Evolutionary conservation across 2,329 filamentous ascomycete species (phyloP), one percentile per base, ranked within the genome.

Genomic region (Trichocomaceae sp.): DNA sequence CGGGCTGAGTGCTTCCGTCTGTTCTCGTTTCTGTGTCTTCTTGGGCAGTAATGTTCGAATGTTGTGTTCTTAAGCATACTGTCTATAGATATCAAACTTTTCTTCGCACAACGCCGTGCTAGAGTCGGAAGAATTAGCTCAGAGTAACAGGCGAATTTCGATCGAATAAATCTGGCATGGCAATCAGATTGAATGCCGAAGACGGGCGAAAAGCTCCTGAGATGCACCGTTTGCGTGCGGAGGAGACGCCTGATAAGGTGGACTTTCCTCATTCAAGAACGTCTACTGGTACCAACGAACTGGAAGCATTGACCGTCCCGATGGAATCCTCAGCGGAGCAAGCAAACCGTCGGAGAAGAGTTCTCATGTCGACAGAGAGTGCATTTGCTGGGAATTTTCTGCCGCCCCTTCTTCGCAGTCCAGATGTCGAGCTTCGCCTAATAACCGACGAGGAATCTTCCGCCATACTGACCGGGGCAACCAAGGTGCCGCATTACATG

Each of bases 381-480:
- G 66, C 68, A 6, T 73, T 74, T 53, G 69, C 69, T 52, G 69
- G 71, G 31, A 66, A 66, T 31, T 62, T 73, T 9, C 65, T 74
- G 35, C 68, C 71, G 0, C 70, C 65, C 5, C 62, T 74, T 19
- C 64, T 72, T 22, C 64, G 67, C 47, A 71, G 72, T 31, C 64
- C 71, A 17, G 63, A 68, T 33, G 64, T 74, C 55, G 72, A 75
- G 52, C 61, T 75, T 22, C 70, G 72, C 9, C 61, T 75, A 59
- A 74, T 75, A 23, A 72, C 71, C 9, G 70, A 73, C 52, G 71
- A 73, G 54, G 71, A 73, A 54, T 63, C 66, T 19, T 55, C 50
- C 12, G 70, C 69, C 5, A 59, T 71, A 23, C 65, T 70, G 47
- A 66, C 69, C 15, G 68, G 68, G 15, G 65, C 65, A 31, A 71